phyloP scores from a whole-genome alignment of 768 basidiomycete species.

The Collybia sordida region DNA sequence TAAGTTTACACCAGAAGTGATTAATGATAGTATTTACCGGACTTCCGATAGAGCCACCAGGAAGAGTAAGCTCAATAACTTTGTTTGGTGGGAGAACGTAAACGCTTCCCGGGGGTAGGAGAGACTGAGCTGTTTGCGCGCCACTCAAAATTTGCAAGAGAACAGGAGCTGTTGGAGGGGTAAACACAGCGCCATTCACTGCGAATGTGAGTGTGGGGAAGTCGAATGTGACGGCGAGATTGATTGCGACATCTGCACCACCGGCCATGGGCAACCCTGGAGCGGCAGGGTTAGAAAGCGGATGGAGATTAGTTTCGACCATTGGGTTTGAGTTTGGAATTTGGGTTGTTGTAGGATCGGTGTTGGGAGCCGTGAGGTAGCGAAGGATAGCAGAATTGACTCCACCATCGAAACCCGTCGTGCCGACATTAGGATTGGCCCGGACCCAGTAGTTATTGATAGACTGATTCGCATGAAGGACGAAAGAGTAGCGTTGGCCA shows the following conservation, averaged over 20 bases:
- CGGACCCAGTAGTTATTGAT: constrained; percentile 40
- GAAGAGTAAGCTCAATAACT: constrained; percentile 36
- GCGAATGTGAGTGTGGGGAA: constrained; percentile 37
- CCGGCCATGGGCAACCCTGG: constrained; percentile 30
- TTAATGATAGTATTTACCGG: constrained; percentile 19
- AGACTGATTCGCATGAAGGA: constrained; percentile 34
- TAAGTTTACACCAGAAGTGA: neutral
- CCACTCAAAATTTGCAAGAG: constrained; percentile 42
- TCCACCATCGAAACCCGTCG: constrained; percentile 29
- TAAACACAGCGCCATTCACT: constrained; percentile 20
- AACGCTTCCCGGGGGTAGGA: constrained; percentile 30
- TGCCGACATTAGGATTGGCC: constrained; percentile 18
- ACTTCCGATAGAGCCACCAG: constrained; percentile 18
- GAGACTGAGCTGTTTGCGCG: constrained; percentile 21
- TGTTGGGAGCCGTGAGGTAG: constrained; percentile 30
- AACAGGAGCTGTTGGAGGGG: constrained; percentile 33
- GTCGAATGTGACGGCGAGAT: constrained; percentile 14
- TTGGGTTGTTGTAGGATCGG: constrained; percentile 26
- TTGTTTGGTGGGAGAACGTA: constrained; percentile 33
- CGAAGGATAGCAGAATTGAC: constrained; percentile 54
- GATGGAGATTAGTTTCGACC: constrained; percentile 23
- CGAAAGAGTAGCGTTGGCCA: constrained; percentile 30
- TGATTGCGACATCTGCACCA: constrained; percentile 29
- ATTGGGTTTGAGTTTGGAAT: constrained; percentile 18
- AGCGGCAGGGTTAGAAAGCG: constrained; percentile 16